These are phyloP conservation scores for Mrakia gelida DNA, from an alignment of 768 basidiomycete species.

Conservation along the genomic window DNA sequence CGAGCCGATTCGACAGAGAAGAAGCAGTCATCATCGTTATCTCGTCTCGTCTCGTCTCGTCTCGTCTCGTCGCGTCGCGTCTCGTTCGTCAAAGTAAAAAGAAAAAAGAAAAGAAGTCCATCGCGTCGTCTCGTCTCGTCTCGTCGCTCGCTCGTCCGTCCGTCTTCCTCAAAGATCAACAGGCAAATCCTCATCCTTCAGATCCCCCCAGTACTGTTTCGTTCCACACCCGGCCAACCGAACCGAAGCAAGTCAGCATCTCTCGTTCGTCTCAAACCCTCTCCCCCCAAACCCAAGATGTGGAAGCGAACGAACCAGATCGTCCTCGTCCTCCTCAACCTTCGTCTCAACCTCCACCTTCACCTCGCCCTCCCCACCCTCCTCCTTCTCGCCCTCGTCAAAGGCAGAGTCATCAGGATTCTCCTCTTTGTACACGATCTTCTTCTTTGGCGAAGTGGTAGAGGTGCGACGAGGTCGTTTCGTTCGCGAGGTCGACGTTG, in stretches of 20 bases:
- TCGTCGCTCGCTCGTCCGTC: too few relatives aligned
- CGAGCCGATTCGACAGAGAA: too few relatives aligned
- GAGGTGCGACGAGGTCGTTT: neutral
- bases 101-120: too few relatives aligned
- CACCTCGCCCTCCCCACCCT: neutral
- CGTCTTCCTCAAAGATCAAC: neutral
- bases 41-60: too few relatives aligned
- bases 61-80: too few relatives aligned
- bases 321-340: neutral
- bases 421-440: neutral
- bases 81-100: too few relatives aligned
- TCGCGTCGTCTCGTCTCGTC: too few relatives aligned
- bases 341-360: neutral
- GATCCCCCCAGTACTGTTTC: neutral
- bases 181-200: neutral
- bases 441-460: neutral
- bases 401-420: neutral
- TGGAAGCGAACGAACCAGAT: neutral
- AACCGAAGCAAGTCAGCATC: neutral
- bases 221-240: too few relatives aligned
- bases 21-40: too few relatives aligned
- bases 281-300: neutral
- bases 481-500: neutral
- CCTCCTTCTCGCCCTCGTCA: neutral
- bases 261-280: neutral